A percentile compares a stretch with the other conserved stretches of the same genome.
These are phyloP conservation scores for Auricularia heimuer DNA, from an alignment of 768 basidiomycete species.

Conservation along the genomic window DNA sequence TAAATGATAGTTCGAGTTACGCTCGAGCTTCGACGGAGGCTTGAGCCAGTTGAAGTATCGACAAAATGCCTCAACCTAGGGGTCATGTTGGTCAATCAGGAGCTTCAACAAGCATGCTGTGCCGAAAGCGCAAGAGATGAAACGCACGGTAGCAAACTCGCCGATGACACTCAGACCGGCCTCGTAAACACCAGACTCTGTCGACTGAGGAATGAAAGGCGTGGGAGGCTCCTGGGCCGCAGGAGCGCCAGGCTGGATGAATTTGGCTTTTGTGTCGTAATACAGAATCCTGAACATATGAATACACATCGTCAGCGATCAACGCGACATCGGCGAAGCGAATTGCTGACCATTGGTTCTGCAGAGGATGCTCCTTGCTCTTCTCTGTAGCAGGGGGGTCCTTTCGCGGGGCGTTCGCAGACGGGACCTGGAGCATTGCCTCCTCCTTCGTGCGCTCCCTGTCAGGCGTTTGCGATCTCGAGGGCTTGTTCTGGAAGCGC, in stretches of 20 bases:
- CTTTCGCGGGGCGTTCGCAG: constrained; percentile 71
- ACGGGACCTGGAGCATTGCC: constrained; percentile 15
- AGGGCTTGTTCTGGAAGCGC: constrained; percentile 53
- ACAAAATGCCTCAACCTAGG: constrained; percentile 64
- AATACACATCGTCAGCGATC: neutral
- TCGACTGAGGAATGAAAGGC: constrained; percentile 18
- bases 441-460: constrained; percentile 4
- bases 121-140: neutral
- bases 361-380: constrained; percentile 72
- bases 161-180: constrained; percentile 80
- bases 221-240: constrained; percentile 20
- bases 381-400: constrained; percentile 63
- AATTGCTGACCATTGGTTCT: constrained; percentile 61
- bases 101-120: neutral
- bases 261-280: constrained; percentile 77
- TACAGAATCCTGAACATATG: constrained; percentile 62
- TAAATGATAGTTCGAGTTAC: constrained; percentile 89
- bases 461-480: constrained; percentile 21
- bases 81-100: neutral
- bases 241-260: constrained; percentile 26
- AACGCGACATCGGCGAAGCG: neutral
- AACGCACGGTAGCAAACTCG: constrained; percentile 66
- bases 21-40: constrained; percentile 78
- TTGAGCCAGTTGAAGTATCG: constrained; percentile 93
- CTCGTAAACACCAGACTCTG: constrained; percentile 71